These are phyloP conservation scores for Exserohilum rostratum DNA, from an alignment of 2,329 filamentous ascomycete genomes.

Conservation along the genomic window DNA sequence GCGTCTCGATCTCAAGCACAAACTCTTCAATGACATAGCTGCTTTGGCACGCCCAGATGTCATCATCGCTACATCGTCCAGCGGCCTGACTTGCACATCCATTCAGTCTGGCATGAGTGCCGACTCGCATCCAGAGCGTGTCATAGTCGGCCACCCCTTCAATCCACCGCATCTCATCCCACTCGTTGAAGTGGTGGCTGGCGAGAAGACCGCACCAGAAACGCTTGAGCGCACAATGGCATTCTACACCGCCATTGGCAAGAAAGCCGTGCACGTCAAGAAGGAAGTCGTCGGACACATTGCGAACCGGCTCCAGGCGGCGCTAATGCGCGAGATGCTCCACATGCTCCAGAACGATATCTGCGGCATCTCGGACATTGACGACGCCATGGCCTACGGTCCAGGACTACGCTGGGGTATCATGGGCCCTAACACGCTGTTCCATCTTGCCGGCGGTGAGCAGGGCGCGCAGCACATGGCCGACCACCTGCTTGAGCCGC, in stretches of 20 bases:
- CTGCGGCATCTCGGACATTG: not conserved
- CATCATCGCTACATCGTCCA: slow-evolving; percentile 51
- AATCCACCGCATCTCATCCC: slow-evolving; percentile 58
- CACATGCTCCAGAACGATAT: not conserved
- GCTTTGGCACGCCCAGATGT: slow-evolving; percentile 34
- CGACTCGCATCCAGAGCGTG: slow-evolving; percentile 36
- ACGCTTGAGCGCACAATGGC: slow-evolving; percentile 37
- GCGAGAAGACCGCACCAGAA: not conserved
- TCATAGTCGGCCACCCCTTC: slow-evolving; percentile 54
- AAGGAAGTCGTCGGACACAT: slow-evolving; percentile 54
- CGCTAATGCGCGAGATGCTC: slow-evolving; percentile 9
- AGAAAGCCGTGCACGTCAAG: slow-evolving; percentile 37
- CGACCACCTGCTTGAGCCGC: not conserved
- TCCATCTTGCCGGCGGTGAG: not conserved
- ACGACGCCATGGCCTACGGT: not conserved
- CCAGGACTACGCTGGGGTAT: not conserved
- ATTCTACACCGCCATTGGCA: slow-evolving; percentile 52
- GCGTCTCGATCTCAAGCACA: slow-evolving; percentile 48
- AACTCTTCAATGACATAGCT: slow-evolving; percentile 47
- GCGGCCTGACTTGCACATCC: slow-evolving; percentile 26
- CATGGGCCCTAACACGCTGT: not conserved
- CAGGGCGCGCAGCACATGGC: not conserved
- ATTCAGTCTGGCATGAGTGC: slow-evolving; percentile 44
- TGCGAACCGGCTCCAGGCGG: slow-evolving; percentile 54
- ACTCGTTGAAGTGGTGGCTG: slow-evolving; percentile 55